A percentile compares a stretch with the other conserved stretches of the same genome.
Conservation (phyloP, 371 early-diverging fungal species). For the Mortierella sp. region DNA sequence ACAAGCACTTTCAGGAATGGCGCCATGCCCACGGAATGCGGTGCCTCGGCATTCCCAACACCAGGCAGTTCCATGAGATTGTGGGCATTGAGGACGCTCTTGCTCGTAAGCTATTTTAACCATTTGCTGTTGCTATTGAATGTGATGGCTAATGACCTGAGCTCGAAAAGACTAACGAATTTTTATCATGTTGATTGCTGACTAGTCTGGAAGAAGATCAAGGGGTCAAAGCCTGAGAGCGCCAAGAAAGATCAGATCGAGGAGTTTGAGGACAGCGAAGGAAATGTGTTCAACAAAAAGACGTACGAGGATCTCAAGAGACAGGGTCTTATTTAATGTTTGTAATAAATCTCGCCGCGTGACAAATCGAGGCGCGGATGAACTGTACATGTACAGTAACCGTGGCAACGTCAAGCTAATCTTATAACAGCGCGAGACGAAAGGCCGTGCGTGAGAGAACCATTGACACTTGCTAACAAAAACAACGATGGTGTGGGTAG, state of each 20-base stretch:
- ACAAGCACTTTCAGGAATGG: conserved; percentile 96
- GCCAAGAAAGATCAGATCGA: conserved; percentile 84
- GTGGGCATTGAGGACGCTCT: conserved; percentile 93
- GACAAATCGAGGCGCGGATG: not conserved
- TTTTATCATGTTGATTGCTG: not conserved
- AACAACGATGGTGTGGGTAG: too few relatives aligned
- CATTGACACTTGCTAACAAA: not conserved
- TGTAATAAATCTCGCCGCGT: conserved; percentile 48
- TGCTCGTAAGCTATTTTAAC: conserved; percentile 79
- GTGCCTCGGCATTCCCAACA: conserved; percentile 94
- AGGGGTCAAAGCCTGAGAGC: conserved; percentile 70
- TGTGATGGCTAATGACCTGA: not conserved
- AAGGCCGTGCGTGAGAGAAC: too few relatives aligned
- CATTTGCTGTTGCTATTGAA: not conserved
- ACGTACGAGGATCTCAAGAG: conserved; percentile 95
- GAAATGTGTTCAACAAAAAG: conserved; percentile 98
- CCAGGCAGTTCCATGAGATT: conserved; percentile 94
- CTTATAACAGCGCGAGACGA: too few relatives aligned
- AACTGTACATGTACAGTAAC: not conserved
- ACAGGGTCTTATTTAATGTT: conserved; percentile 88
- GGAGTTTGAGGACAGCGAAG: conserved; percentile 97
- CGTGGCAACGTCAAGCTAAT: too few relatives aligned
- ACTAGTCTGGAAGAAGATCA: conserved; percentile 89
- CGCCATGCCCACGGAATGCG: conserved; percentile 97
- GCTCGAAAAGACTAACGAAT: not conserved